phyloP scores from a whole-genome alignment of 2,329 filamentous ascomycete genomes.

The Botrytis deweyae region DNA sequence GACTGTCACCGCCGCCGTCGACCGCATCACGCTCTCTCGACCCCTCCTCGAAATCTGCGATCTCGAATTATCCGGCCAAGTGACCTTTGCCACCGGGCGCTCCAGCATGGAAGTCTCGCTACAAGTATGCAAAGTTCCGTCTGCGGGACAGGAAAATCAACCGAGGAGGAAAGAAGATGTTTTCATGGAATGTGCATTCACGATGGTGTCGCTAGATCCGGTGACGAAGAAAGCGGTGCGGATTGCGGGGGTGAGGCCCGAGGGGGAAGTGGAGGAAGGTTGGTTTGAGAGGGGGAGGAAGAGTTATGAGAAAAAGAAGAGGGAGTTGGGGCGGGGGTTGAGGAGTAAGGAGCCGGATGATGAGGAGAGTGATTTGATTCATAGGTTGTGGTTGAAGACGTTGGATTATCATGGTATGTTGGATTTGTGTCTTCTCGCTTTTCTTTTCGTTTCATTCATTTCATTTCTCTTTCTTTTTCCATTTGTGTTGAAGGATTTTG shows the following conservation, averaged over 20 bases:
- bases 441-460: too few species aligned
- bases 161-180: conserved; percentile 57
- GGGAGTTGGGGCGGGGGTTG: conserved; percentile 57
- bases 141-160: conserved; percentile 45
- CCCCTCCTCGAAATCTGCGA: conserved; percentile 68
- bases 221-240: conserved; percentile 63
- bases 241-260: conserved; percentile 58
- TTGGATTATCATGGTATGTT: conserved; percentile 53
- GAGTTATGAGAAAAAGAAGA: conserved; percentile 65
- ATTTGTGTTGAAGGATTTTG: not conserved
- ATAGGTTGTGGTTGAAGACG: conserved; percentile 67
- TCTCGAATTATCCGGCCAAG: conserved; percentile 57
- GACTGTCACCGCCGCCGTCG: conserved; percentile 44
- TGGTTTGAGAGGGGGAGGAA: conserved; percentile 62
- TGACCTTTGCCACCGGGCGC: conserved; percentile 62
- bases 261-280: conserved; percentile 60
- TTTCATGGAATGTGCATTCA: conserved; percentile 70
- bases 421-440: not conserved
- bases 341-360: conserved; percentile 66
- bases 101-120: conserved; percentile 70
- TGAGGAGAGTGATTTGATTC: conserved; percentile 67
- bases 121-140: conserved; percentile 59
- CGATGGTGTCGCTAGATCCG: conserved; percentile 70
- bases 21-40: conserved; percentile 52
- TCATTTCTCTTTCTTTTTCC: not conserved